Evolutionary conservation across 805 yeast species (phyloP), one percentile per base, ranked within the genome.

Genomic region (Blastobotrys terrestris): DNA sequence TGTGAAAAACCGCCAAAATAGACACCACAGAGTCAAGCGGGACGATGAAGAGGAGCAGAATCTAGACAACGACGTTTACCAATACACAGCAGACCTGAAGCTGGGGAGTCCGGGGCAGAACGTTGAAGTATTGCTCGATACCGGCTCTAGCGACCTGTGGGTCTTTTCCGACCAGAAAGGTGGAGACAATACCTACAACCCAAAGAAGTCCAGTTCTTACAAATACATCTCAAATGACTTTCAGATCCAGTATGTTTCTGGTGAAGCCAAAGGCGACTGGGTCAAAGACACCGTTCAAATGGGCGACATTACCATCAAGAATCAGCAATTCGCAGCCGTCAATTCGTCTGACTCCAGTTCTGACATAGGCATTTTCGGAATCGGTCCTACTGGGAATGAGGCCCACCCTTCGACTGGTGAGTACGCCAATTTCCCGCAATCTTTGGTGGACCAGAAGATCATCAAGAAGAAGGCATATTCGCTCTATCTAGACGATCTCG

Each of bases 381-480:
- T 65, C 31, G 67, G 68, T 5, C 55, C 35, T 26, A 26, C 35
- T 26, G 35, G 35, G 8, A 26, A 26, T 26, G 35, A 26, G 11
- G 35, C 35, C 11, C 35, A 26, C 35, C 35, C 35, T 6, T 40
- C 44, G 8, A 35, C 42, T 26, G 39, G 44, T 16, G 14, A 22
- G 13, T 85, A 85, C 65, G 71, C 75, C 48, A 85, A 86, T 64
- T 67, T 85, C 51, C 94, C 94, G 0, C 58, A 72, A 47, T 76
- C 76, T 50, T 66, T 86, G 69, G 80, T 74, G 44, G 57, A 66
- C 31, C 74, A 76, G 49, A 91, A 91, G 0, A 60, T 75, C 46
- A 85, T 82, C 57, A 62, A 73, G 40, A 72, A 74, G 47, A 72
- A 71, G 31, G 79, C 79, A 1, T 86, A 83, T 65, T 85, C 92